Percentiles rank a stretch among this genome's conserved stretches.
phyloP scores from a whole-genome alignment of 495 filamentous ascomycete species.

The Trichocladium antarcticum region DNA sequence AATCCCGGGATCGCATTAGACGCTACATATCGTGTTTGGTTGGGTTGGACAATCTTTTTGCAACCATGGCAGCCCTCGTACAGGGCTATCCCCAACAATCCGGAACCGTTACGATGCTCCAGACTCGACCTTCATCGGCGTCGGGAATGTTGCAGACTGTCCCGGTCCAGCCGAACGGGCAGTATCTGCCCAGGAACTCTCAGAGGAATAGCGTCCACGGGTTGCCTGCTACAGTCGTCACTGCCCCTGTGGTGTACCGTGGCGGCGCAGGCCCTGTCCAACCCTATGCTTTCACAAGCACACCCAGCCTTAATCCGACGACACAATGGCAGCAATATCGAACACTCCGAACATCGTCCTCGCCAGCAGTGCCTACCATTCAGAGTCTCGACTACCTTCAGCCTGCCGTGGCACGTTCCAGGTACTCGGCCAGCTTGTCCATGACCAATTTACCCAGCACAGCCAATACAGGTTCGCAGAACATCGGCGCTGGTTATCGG shows the following conservation, averaged over 20 bases:
- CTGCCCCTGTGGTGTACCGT: conserved; percentile 52
- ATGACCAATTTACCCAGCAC: conserved; percentile 32
- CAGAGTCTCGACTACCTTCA: conserved; percentile 38
- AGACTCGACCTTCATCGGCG: conserved; percentile 61
- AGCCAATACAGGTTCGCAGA: conserved; percentile 10
- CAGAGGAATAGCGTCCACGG: conserved; percentile 55
- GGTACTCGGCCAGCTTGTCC: conserved; percentile 52
- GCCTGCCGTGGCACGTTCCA: conserved; percentile 36
- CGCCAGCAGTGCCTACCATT: conserved; percentile 49
- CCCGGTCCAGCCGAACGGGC: conserved; percentile 44
- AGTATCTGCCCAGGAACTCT: conserved; percentile 42
- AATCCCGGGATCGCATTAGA: background rate
- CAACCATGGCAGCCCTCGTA: conserved; percentile 79
- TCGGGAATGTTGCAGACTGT: conserved; percentile 51
- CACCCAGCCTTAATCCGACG: conserved; percentile 52
- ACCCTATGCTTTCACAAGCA: conserved; percentile 75
- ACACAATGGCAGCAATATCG: conserved; percentile 56
- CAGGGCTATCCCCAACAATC: conserved; percentile 79
- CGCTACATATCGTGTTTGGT: background rate
- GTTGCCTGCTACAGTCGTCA: conserved; percentile 37
- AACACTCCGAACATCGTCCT: conserved; percentile 55
- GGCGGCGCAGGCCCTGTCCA: conserved; percentile 59
- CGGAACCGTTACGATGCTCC: conserved; percentile 70
- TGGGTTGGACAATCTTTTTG: background rate
- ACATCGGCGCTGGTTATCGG: conserved; percentile 14